Conservation (phyloP, 2,329 filamentous ascomycete species). For the Trichoderma endophyticum region DNA sequence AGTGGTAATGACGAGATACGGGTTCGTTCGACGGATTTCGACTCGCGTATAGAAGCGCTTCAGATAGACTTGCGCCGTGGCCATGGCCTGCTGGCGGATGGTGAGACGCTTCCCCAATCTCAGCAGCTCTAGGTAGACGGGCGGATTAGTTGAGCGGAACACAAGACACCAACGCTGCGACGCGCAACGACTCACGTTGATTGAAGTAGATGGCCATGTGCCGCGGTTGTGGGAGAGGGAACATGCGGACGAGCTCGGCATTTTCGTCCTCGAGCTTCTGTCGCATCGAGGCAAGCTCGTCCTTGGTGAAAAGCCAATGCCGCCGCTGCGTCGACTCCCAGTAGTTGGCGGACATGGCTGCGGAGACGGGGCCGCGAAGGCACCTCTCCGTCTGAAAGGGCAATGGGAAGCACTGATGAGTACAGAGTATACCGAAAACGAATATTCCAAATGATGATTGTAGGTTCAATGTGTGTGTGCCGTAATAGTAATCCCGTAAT, state of each 20-base stretch:
- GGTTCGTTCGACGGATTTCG: constrained; percentile 88
- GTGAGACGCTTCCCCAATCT: constrained; percentile 81
- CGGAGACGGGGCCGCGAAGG: constrained; percentile 16
- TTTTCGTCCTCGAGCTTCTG: constrained; percentile 76
- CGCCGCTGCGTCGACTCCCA: constrained; percentile 92
- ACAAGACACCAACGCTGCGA: not conserved
- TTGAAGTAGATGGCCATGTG: constrained; percentile 91
- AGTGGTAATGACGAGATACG: constrained; percentile 88
- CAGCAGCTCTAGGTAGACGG: constrained; percentile 59
- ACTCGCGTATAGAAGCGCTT: constrained; percentile 90
- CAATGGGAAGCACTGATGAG: not conserved
- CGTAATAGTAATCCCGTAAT: not conserved
- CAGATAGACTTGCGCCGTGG: constrained; percentile 91
- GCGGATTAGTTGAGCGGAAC: not conserved
- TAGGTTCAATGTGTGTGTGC: not conserved
- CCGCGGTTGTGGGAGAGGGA: constrained; percentile 75
- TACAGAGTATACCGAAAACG: not conserved
- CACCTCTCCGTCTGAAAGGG: not conserved
- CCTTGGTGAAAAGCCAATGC: constrained; percentile 86
- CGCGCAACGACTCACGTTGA: constrained; percentile 60
- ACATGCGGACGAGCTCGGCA: constrained; percentile 69
- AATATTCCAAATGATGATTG: not conserved
- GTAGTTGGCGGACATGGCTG: constrained; percentile 84
- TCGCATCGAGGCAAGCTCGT: constrained; percentile 72
- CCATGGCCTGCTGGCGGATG: constrained; percentile 85